Evolutionary conservation across 192 early-diverging fungal species (phyloP), one percentile per base, ranked within the genome.

Genomic region (Linnemannia hyalina): DNA sequence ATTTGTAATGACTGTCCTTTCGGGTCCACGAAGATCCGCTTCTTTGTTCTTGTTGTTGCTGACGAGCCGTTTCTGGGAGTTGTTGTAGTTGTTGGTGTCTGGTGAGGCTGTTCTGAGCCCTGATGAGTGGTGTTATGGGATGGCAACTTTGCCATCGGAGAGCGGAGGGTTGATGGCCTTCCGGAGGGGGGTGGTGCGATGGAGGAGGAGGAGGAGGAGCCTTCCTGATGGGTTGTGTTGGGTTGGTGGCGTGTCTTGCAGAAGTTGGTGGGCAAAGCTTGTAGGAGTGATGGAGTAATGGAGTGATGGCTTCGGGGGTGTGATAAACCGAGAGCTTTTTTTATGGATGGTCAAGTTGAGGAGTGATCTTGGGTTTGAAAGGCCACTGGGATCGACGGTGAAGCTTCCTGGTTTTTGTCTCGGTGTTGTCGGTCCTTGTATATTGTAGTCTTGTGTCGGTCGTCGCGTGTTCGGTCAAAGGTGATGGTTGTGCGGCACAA

Each of bases 1-100:
- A 83, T 78, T 9, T 70, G 35, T 20, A 83, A 35, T 49, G 82
- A 77, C 20, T 36, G 63, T 5, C 72, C 57, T 11, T 57, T 35
- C 5, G 41, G 11, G 35, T 83, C 57, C 18, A 75, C 63, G 78
- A 83, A 78, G 40, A 82, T 20, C 0, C 9, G 54, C 22, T 15
- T 29, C 16, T 47, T 40, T 38, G 36, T 15, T 65, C 6, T 32
- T 15, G 60, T 40, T 38, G 8, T 15, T 65, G 11, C 26, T 15
- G 60, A 29, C 9, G 26, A 26, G 29, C 29, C 29, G 11, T 32
- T 65, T 26, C 11, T 65, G 29, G 72, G 7, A 23, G 26, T 6
- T 10, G 72, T 0, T 10, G 72, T 35, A 35, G 35, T 52, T 16
- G 72, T 52, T 52, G 41, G 29, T 74, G 13, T 9, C 3, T 44